These are phyloP conservation scores for Kalanchoe fedtschenkoi DNA, from an alignment of 164 flowering plant species.

Conservation along the genomic window DNA sequence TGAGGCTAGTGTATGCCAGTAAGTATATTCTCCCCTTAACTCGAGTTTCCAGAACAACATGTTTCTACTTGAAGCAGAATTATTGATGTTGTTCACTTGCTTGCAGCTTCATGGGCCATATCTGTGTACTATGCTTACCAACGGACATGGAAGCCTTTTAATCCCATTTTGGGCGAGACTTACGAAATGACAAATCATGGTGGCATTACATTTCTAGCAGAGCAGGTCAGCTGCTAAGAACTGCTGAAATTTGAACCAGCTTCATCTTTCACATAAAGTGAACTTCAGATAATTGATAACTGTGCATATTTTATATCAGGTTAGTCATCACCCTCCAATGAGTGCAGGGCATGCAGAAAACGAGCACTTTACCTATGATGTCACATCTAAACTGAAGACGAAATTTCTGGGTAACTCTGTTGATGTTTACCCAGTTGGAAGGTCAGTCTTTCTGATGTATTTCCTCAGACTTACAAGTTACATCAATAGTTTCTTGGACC, in stretches of 20 bases:
- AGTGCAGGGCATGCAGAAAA: not conserved
- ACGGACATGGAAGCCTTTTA: constrained; percentile 1
- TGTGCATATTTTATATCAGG: not conserved
- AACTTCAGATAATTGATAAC: not conserved
- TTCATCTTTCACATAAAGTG: no score
- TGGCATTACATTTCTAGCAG: not conserved
- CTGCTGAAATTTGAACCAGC: not conserved
- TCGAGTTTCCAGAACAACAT: not conserved
- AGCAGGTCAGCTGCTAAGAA: not conserved
- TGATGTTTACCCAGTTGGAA: not conserved
- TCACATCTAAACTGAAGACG: not conserved
- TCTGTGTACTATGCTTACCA: constrained; percentile 2
- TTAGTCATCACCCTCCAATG: constrained; percentile 1
- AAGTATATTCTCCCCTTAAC: not conserved
- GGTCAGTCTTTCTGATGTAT: not conserved
- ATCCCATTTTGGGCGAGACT: not conserved
- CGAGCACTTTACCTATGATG: not conserved
- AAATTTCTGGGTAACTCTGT: not conserved
- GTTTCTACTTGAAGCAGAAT: not conserved
- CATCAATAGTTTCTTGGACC: not conserved
- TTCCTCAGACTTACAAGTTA: not conserved
- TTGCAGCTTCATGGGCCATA: constrained; percentile 1
- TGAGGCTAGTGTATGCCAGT: constrained; percentile 1
- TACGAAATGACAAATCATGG: not conserved
- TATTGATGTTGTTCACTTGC: not conserved